Evolutionary conservation across 495 filamentous ascomycete species (phyloP), one percentile per base, ranked within the genome.

Genomic region (Xylaria bambusicola): DNA sequence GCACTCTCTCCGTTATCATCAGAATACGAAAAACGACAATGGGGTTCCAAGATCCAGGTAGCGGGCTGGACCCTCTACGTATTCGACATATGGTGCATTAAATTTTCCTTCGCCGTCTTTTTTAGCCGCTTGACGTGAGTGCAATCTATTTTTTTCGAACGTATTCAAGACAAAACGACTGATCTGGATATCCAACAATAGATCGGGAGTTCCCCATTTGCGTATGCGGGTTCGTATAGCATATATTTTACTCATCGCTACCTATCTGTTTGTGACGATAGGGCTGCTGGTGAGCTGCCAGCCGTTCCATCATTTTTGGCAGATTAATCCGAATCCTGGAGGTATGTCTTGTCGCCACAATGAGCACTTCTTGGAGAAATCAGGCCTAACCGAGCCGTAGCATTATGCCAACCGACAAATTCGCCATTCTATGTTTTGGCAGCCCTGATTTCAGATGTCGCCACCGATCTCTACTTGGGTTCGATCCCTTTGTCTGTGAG

Each of bases 81-180:
- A 0, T 72, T 80, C 13, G 58, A 85, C 17, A 62, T 88, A 9
- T 88, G 83, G 83, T 62, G 75, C 29, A 50, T 88, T 56, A 88
- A 88, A 66, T 69, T 80, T 0, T 80, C 82, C 64, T 80, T 86
- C 76, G 77, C 78, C 27, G 68, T 80, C 20, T 86, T 87, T 59
- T 88, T 84, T 60, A 75, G 79, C n/a, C 74, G 84, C 56, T 73
- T 88, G 33, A 87, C 83, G 54, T 81, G 80, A 65, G 66, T 75
- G 62, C 31, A n/a, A n/a, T n/a, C n/a, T n/a, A n/a, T n/a, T n/a
- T n/a, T n/a, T n/a, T n/a, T n/a, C n/a, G n/a, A n/a, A n/a, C n/a
- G n/a, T n/a, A n/a, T n/a, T n/a, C 13, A 56, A 18, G n/a, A 45
- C 23, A 15, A 50, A 13, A 50, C 18, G n/a, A 40, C 49, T 52